These are phyloP conservation scores for Termitomyces sp. DNA, from an alignment of 768 basidiomycete species.

Conservation along the genomic window DNA sequence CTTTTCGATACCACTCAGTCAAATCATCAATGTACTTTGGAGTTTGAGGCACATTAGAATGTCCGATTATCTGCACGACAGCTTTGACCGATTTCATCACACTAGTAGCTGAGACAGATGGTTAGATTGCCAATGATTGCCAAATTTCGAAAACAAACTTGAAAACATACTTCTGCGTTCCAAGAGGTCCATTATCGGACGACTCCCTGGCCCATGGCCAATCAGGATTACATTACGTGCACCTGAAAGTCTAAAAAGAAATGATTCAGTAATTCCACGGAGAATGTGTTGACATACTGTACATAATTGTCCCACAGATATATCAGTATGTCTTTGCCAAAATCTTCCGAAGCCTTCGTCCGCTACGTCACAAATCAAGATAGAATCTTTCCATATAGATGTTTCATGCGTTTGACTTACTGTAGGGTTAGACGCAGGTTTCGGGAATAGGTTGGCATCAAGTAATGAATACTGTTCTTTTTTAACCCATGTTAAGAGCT, in stretches of 20 bases:
- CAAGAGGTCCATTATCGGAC: conserved; percentile 69
- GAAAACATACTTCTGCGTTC: conserved; percentile 54
- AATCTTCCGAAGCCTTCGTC: conserved; percentile 35
- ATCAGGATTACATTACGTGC: conserved; percentile 75
- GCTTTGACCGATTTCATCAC: conserved; percentile 62
- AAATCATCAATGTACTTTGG: conserved; percentile 54
- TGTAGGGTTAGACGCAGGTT: conserved; percentile 34
- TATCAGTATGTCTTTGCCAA: conserved; percentile 54
- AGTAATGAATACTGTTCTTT: conserved; percentile 65
- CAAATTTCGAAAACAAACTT: background rate
- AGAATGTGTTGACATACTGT: conserved; percentile 48
- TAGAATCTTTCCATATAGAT: background rate
- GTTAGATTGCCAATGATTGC: background rate
- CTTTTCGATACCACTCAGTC: conserved; percentile 70
- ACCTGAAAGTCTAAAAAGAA: conserved; percentile 52
- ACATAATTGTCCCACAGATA: conserved; percentile 98
- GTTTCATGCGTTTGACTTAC: conserved; percentile 17
- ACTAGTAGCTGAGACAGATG: conserved; percentile 30
- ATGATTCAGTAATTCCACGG: conserved; percentile 1
- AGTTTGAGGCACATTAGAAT: conserved; percentile 45
- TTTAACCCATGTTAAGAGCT: conserved; percentile 74
- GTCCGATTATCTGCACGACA: conserved; percentile 76
- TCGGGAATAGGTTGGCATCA: conserved; percentile 82
- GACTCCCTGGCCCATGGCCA: conserved; percentile 84
- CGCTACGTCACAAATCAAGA: conserved; percentile 22